phyloP scores from a whole-genome alignment of 2,329 filamentous ascomycete species.

The Ramularia collo-cygni region DNA sequence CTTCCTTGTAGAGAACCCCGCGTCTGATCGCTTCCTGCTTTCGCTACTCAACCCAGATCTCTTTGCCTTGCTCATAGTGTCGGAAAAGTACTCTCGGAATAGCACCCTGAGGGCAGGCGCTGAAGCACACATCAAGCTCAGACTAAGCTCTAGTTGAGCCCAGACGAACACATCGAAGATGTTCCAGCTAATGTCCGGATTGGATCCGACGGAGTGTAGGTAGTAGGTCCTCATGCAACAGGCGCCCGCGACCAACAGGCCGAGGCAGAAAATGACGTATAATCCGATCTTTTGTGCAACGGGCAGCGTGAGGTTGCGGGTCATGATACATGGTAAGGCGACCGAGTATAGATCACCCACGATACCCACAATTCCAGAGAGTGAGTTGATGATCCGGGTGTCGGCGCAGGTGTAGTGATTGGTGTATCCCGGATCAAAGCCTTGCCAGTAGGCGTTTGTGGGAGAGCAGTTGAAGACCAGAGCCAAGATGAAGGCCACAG shows the following conservation, averaged over 20 bases:
- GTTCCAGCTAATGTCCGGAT: slow-evolving; percentile 34
- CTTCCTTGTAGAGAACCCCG: not conserved
- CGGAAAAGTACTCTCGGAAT: slow-evolving; percentile 35
- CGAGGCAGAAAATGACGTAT: slow-evolving; percentile 34
- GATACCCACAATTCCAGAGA: slow-evolving; percentile 34
- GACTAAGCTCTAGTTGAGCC: slow-evolving; percentile 36
- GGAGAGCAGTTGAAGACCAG: slow-evolving; percentile 36
- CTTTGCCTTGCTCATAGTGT: slow-evolving; percentile 9
- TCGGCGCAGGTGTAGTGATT: slow-evolving; percentile 32
- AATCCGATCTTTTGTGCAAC: slow-evolving; percentile 38
- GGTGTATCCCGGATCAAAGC: slow-evolving; percentile 31
- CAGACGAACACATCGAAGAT: slow-evolving; percentile 35
- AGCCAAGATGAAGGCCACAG: slow-evolving; percentile 30
- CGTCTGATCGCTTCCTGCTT: not conserved
- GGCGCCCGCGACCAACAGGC: slow-evolving; percentile 26
- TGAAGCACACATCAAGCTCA: slow-evolving; percentile 38
- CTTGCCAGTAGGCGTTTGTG: slow-evolving; percentile 35
- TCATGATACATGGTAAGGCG: slow-evolving; percentile 37
- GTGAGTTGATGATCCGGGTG: slow-evolving; percentile 33
- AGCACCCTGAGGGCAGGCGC: slow-evolving; percentile 39
- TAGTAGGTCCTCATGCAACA: slow-evolving; percentile 32
- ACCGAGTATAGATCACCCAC: slow-evolving; percentile 37
- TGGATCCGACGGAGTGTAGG: slow-evolving; percentile 7
- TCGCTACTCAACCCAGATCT: slow-evolving; percentile 1
- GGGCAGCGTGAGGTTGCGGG: slow-evolving; percentile 39